Evolutionary conservation across 352 stramenopile genomes (phyloP).

Genomic region (Globisporangium carolinianum): DNA sequence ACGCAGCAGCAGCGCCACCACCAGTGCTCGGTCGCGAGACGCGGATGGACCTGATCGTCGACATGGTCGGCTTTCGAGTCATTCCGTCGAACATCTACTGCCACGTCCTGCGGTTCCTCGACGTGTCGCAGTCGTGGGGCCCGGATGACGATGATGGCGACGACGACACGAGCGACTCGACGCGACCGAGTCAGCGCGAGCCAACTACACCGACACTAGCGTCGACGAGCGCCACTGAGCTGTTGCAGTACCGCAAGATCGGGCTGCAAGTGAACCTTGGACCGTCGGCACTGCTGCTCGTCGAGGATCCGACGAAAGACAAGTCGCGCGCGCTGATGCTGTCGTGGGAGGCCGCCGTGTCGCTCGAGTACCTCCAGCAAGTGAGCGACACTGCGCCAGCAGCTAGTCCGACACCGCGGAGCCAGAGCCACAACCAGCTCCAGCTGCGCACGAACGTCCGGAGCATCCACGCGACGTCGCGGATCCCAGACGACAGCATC

Average conservation of each 20-base stretch:
- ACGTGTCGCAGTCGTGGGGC: slow-evolving; percentile 23
- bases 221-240: slow-evolving; percentile 7
- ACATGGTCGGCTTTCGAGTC: slow-evolving; percentile 69
- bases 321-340: slow-evolving; percentile 73
- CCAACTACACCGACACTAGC: background rate
- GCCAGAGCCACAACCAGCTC: slow-evolving; percentile 37
- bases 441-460: slow-evolving; percentile 52
- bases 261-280: slow-evolving; percentile 54
- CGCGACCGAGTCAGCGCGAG: too few relatives aligned
- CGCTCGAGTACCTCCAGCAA: slow-evolving; percentile 51
- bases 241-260: slow-evolving; percentile 37
- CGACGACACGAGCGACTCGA: background rate
- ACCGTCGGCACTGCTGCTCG: slow-evolving; percentile 57
- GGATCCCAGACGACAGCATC: slow-evolving; percentile 66
- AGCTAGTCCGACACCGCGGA: background rate
- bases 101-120: slow-evolving; percentile 66
- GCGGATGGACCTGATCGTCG: slow-evolving; percentile 60
- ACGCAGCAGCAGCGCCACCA: too few relatives aligned
- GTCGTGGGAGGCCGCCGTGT: slow-evolving; percentile 69
- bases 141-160: background rate
- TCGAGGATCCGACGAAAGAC: slow-evolving; percentile 62
- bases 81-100: slow-evolving; percentile 82
- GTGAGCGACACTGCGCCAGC: slow-evolving; percentile 1
- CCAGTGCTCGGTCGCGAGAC: slow-evolving; percentile 18
- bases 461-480: slow-evolving; percentile 71